Percentiles rank a stretch among this genome's conserved stretches.
Conservation (phyloP, 371 early-diverging fungal genomes). For the Mucor plumbeus region DNA sequence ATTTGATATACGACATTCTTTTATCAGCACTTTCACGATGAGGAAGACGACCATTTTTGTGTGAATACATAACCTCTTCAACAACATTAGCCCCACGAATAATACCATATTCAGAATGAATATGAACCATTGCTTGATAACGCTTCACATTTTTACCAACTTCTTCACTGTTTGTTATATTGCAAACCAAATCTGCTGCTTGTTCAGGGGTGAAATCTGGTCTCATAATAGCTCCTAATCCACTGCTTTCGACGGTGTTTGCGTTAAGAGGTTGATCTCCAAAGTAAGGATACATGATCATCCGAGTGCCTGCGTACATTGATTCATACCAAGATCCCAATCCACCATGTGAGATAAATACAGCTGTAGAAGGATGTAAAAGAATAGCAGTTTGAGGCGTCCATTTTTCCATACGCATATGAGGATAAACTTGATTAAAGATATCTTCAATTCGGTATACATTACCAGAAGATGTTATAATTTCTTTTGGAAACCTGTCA, state of each 20-base stretch:
- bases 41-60: constrained; percentile 19
- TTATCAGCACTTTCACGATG: constrained; percentile 23
- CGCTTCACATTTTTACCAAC: constrained; percentile 20
- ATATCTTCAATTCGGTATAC: not conserved
- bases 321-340: constrained; percentile 38
- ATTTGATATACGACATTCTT: constrained; percentile 28
- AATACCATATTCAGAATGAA: constrained; percentile 19
- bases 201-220: constrained; percentile 1
- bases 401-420: constrained; percentile 30
- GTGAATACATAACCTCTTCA: constrained; percentile 29
- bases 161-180: constrained; percentile 2
- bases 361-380: constrained; percentile 31
- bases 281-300: constrained; percentile 40
- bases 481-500: constrained; percentile 16
- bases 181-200: constrained; percentile 2
- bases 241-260: not conserved
- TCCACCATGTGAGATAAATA: constrained; percentile 52
- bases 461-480: constrained; percentile 5
- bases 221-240: constrained; percentile 9
- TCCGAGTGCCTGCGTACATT: constrained; percentile 30
- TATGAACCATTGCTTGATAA: constrained; percentile 23
- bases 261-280: constrained; percentile 43
- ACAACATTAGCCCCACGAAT: constrained; percentile 30
- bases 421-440: constrained; percentile 1
- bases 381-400: constrained; percentile 47